These are phyloP conservation scores for Sphaerosporella brunnea DNA, from an alignment of 495 filamentous ascomycete species.

Conservation along the genomic window DNA sequence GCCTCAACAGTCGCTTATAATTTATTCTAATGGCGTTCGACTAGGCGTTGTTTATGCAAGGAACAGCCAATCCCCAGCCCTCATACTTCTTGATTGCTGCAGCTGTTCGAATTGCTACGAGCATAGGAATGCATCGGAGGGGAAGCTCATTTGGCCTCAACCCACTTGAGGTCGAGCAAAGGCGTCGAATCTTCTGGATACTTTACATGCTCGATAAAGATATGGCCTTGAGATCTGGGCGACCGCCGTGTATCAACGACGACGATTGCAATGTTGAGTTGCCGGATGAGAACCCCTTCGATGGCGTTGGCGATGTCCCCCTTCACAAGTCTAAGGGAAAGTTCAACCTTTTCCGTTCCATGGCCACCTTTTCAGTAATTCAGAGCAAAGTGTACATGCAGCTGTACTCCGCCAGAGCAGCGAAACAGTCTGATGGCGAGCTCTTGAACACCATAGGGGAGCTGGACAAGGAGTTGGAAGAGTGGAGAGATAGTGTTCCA, in stretches of 20 bases:
- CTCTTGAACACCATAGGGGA: constrained; percentile 90
- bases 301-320: constrained; percentile 86
- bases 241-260: constrained; percentile 88
- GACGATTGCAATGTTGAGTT: constrained; percentile 97
- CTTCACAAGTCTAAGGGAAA: constrained; percentile 78
- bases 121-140: constrained; percentile 85
- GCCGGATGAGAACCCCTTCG: constrained; percentile 73
- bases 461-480: constrained; percentile 78
- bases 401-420: constrained; percentile 81
- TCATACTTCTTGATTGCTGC: constrained; percentile 86
- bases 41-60: constrained; percentile 78
- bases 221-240: constrained; percentile 76
- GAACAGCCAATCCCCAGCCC: constrained; percentile 91
- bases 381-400: constrained; percentile 87
- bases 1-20: neutral
- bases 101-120: constrained; percentile 79
- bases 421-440: constrained; percentile 83
- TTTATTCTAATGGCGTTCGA: neutral
- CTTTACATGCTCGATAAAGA: constrained; percentile 93
- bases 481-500: constrained; percentile 91
- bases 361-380: constrained; percentile 82
- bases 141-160: constrained; percentile 83
- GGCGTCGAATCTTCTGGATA: constrained; percentile 96
- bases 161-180: constrained; percentile 77
- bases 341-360: constrained; percentile 78